phyloP scores from a whole-genome alignment of 352 stramenopile species.

The Blastocystis sp. region DNA sequence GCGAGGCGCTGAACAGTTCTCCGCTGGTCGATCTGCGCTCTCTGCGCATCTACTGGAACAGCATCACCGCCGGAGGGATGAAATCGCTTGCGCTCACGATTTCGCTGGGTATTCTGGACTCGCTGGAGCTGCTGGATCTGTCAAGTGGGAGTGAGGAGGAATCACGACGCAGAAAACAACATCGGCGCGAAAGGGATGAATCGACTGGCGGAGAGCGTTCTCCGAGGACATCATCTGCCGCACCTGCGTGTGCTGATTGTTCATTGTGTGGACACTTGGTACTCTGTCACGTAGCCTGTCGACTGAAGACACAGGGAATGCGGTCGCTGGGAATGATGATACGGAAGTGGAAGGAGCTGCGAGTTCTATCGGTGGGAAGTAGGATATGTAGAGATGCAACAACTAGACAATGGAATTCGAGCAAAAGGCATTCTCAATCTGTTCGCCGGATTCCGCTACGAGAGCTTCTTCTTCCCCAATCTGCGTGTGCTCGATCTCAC shows the following conservation, averaged over 20 bases:
- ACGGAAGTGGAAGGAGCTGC: background rate
- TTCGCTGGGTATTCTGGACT: conserved; percentile 27
- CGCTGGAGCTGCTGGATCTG: background rate
- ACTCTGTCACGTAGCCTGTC: background rate
- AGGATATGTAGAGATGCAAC: background rate
- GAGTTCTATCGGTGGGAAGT: conserved; percentile 31
- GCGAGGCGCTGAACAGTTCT: background rate
- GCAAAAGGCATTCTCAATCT: conserved; percentile 13
- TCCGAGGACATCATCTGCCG: conserved; percentile 7
- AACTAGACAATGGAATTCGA: background rate
- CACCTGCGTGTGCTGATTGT: conserved; percentile 5
- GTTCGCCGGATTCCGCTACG: conserved; percentile 1
- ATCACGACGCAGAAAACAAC: background rate
- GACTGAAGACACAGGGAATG: background rate
- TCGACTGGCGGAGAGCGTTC: conserved; percentile 13
- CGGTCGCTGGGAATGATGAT: background rate
- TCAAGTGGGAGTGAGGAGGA: background rate
- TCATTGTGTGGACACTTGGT: background rate
- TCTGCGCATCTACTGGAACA: conserved; percentile 46
- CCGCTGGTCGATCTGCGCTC: conserved; percentile 13
- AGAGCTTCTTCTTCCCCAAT: conserved; percentile 16
- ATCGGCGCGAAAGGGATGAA: conserved; percentile 5
- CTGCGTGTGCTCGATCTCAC: conserved; percentile 36
- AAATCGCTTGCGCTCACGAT: background rate
- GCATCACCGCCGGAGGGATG: background rate